phyloP scores from a whole-genome alignment of 192 early-diverging fungal genomes.

The Jimgerdemannia flammicorona region DNA sequence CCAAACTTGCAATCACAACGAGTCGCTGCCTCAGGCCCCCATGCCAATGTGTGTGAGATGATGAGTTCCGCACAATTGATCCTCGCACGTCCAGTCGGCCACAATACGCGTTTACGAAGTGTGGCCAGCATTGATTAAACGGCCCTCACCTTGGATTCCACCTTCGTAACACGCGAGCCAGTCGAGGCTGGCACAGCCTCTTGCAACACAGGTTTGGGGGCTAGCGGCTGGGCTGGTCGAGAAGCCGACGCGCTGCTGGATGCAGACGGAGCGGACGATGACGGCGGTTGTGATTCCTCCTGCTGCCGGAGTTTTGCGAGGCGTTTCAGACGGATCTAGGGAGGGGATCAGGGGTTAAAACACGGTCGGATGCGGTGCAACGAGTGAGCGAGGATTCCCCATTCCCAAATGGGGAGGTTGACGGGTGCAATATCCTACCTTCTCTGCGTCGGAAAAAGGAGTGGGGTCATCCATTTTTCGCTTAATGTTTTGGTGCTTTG shows the following conservation, averaged over 20 bases:
- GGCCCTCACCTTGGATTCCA: neutral
- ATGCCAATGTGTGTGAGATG: neutral
- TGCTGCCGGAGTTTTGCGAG: conserved; percentile 52
- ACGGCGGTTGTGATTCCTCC: conserved; percentile 9
- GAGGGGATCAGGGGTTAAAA: neutral
- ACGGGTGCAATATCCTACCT: neutral
- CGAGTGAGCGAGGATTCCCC: no score
- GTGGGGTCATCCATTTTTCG: neutral
- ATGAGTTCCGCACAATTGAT: neutral
- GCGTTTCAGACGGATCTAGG: conserved; percentile 61
- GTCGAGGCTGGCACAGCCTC: neutral
- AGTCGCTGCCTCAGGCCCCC: neutral
- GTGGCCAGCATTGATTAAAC: neutral
- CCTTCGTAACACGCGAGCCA: neutral
- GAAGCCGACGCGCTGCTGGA: conserved; percentile 10
- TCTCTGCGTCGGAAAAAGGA: conserved; percentile 1
- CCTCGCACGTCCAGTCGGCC: neutral
- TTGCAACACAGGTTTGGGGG: neutral
- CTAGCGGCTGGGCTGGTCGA: neutral
- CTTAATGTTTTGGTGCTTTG: neutral
- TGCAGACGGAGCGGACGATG: conserved; percentile 11
- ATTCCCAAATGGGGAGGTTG: neutral
- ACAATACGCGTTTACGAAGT: conserved; percentile 5
- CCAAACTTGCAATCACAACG: no score
- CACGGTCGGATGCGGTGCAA: no score